Evolutionary conservation across 2,329 filamentous ascomycete species (phyloP), one percentile per base, ranked within the genome.

Genomic region (Fusarium euwallaceae): DNA sequence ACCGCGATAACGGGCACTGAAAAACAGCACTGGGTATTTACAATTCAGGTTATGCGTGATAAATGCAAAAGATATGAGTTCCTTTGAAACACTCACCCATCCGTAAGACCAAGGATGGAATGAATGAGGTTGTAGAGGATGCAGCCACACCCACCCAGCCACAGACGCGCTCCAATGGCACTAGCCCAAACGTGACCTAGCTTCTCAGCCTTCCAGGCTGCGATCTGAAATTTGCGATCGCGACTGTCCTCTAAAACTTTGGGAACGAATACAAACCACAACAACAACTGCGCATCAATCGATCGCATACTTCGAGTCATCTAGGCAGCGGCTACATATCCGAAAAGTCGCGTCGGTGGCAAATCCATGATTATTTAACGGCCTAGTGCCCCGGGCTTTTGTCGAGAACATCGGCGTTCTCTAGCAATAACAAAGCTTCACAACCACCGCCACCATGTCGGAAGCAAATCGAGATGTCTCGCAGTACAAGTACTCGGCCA

Each of bases 401-500:
- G 81, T 83, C 82, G 82, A 83, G 81, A 79, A 78, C 80, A 73
- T 82, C 79, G 79, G 76, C 81, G 75, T 79, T 80, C 76, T 80
- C 79, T 67, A 68, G 68, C 71, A 68, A 76, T 66, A 78, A 73
- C 70, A 67, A 55, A 75, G 66, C 76, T 70, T 78, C 75, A 76
- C 74, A 77, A 76, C 70, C 73, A 74, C 78, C 80, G 81, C 76
- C 83, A 88, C 82, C 68, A 95, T 96, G 94, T 89, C 93, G 84
- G 93, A 92, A 83, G 88, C 91, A 84, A 88, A 92, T 81, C 91
- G 90, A 85, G 91, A 97, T 93, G 94, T 97, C 81, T 95, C 95
- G 85, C 95, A 98, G 86, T 98, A 97, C 90, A 98, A 98, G 86
- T 98, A 98, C 91, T 95, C 95, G 92, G 95, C 94, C 84, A 98